Evolutionary conservation across 345 rosid genomes (phyloP).

Genomic region (Punica granatum): DNA sequence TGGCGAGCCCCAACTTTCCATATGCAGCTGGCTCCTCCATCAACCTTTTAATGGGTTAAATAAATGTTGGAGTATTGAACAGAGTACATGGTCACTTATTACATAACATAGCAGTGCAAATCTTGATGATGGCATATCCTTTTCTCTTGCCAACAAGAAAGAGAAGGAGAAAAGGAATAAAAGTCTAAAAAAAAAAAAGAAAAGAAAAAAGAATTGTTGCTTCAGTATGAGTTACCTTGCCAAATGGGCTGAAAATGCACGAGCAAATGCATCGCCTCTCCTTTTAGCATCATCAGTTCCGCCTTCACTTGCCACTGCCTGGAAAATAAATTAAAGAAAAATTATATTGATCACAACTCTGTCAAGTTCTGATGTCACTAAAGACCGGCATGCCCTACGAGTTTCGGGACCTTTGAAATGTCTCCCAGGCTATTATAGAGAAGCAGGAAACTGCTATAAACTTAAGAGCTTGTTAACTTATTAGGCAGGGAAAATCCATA

Average conservation of each 20-base stretch:
- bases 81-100: neutral
- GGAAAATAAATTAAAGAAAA: slow-evolving; percentile 19
- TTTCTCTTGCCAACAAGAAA: neutral
- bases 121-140: neutral
- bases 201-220: no score
- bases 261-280: slow-evolving; percentile 98
- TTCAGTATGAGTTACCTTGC: slow-evolving; percentile 46
- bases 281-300: slow-evolving; percentile 95
- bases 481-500: neutral
- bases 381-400: neutral
- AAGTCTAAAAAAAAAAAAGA: no score
- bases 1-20: slow-evolving; percentile 94
- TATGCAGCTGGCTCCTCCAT: slow-evolving; percentile 99
- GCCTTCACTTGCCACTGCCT: slow-evolving; percentile 99
- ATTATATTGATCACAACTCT: slow-evolving; percentile 2
- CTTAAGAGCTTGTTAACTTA: neutral
- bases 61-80: slow-evolving; percentile 10
- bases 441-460: neutral
- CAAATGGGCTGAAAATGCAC: slow-evolving; percentile 98
- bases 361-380: neutral
- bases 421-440: neutral
- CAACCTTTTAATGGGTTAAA: slow-evolving; percentile 41
- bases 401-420: neutral
- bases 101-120: neutral
- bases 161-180: neutral